Evolutionary conservation across 2,329 filamentous ascomycete genomes (phyloP).

Genomic region (Cercospora sojina): DNA sequence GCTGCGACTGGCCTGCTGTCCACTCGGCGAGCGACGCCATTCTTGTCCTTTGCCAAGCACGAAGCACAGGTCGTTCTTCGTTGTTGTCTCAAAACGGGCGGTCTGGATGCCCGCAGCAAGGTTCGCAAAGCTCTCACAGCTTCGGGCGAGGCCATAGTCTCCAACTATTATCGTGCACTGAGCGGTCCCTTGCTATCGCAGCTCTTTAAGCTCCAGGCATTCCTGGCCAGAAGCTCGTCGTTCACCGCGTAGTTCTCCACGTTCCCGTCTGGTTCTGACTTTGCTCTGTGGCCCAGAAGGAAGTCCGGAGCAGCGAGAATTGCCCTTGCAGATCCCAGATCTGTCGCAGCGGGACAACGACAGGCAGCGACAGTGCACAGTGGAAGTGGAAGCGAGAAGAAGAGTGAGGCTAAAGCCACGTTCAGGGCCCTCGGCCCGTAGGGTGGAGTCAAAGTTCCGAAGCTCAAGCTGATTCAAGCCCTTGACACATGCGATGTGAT

Average conservation of each 20-base stretch:
- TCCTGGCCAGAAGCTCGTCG: background rate
- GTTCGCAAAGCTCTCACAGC: slow-evolving; percentile 29
- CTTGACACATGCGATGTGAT: slow-evolving; percentile 1
- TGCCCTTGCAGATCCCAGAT: background rate
- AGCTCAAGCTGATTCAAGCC: background rate
- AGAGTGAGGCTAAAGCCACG: background rate
- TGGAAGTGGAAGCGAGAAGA: background rate
- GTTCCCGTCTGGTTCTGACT: background rate
- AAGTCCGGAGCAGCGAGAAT: background rate
- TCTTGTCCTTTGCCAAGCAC: slow-evolving; percentile 24
- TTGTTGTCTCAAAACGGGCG: slow-evolving; percentile 21
- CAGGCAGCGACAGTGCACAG: background rate
- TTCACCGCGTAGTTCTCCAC: background rate
- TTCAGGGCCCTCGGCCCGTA: slow-evolving; percentile 5
- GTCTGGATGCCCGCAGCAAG: slow-evolving; percentile 20
- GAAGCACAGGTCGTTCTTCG: slow-evolving; percentile 29
- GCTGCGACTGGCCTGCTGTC: background rate
- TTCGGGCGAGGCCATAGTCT: slow-evolving; percentile 29
- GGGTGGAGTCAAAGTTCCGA: background rate
- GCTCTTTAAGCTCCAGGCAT: slow-evolving; percentile 15
- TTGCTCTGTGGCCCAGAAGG: background rate
- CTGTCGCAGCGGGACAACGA: background rate
- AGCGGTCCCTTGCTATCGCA: slow-evolving; percentile 12
- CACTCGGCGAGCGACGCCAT: background rate
- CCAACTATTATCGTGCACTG: background rate